Conservation (phyloP, 2,329 filamentous ascomycete species). For the Calonectria ilicicola region DNA sequence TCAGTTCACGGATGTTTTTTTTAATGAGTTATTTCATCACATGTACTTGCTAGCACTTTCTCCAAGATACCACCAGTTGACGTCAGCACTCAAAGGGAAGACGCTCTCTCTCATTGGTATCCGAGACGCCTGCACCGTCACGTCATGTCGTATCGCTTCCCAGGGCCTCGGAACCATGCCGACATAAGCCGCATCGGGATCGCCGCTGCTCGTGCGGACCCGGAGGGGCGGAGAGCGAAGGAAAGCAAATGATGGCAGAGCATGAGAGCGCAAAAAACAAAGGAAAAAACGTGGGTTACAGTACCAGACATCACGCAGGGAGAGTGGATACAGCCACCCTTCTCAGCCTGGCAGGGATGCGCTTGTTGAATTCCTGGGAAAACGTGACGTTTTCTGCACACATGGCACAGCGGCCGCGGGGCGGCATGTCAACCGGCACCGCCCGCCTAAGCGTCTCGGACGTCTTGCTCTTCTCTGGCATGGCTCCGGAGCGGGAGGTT, state of each 20-base stretch:
- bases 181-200: slow-evolving; percentile 37
- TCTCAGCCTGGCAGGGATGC: slow-evolving; percentile 41
- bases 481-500: slow-evolving; percentile 12
- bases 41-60: not conserved
- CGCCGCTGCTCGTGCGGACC: slow-evolving; percentile 38
- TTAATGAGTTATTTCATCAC: not conserved
- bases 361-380: not conserved
- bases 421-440: slow-evolving; percentile 6
- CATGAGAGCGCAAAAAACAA: not conserved
- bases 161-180: slow-evolving; percentile 12
- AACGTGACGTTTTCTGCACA: slow-evolving; percentile 1
- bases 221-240: not conserved
- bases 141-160: not conserved
- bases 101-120: not conserved
- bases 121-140: not conserved
- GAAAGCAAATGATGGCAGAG: not conserved
- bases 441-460: slow-evolving; percentile 10
- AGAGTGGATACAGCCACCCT: not conserved
- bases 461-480: slow-evolving; percentile 11
- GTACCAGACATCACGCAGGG: not conserved
- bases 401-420: slow-evolving; percentile 3
- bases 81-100: not conserved
- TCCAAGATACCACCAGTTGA: not conserved
- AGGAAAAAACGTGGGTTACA: not conserved
- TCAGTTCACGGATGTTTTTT: not conserved